Evolutionary conservation across 106 monocot species (phyloP), one percentile per base, ranked within the genome.

Genomic region (Allium fistulosum): DNA sequence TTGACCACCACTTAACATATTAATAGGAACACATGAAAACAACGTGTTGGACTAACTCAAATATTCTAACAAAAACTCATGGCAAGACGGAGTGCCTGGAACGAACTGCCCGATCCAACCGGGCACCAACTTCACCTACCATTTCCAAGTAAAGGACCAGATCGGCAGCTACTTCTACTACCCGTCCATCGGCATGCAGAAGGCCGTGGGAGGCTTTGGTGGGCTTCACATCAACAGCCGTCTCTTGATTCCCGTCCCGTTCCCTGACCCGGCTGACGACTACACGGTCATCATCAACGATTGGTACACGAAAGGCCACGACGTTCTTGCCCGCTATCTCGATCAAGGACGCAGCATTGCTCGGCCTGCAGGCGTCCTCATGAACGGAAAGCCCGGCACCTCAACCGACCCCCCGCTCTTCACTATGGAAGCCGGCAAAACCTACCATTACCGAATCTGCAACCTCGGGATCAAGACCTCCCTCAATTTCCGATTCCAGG

Each of bases 151-250:
- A 48, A 84, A 84, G 71, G 84, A 84, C 48, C 84, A 84, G 55
- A 72, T 84, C 61, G 84, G 84, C 8, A 80, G 62, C 67, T 84
- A 62, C 84, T 80, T 77, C 74, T 84, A 84, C 74, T 81, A 62
- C 70, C 84, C 84, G 0, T 77, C 84, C 16, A 7, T 77, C 22
- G 74, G 77, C 66, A 61, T 80, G 77, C 80, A 84, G 10, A 77
- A 77, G 57, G 84, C 80, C 6, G 77, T 71, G 8, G 84, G 84
- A 28, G 84, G 77, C 56, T 80, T 66, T 57, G 84, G 84, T 10
- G 50, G 53, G 8, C 57, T 84, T 53, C 74, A 69, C 11, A 22
- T 84, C 55, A 57, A 77, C 67, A 84, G 84, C 63, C 80, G 80
- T 22, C 66, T 74, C 57, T 76, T 80, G 57, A 78, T 84, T 57